Conservation (phyloP, 1,284 basidiomycete genomes). For the Pulchroboletus neoregius region DNA sequence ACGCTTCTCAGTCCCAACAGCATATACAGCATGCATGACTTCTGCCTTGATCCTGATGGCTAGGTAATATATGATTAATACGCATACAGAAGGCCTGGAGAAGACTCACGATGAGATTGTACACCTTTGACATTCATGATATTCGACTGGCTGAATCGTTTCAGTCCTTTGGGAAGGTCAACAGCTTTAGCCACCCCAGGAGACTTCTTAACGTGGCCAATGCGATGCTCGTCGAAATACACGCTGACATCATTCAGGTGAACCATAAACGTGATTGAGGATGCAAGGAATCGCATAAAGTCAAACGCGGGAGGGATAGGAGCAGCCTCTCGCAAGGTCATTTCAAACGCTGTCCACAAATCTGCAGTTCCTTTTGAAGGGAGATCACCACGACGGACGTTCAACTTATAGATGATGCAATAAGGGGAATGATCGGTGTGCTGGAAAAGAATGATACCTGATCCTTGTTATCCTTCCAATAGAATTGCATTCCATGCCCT, state of each 20-base stretch:
- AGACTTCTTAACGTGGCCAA: conserved; percentile 74
- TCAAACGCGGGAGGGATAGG: conserved; percentile 84
- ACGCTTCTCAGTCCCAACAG: conserved; percentile 64
- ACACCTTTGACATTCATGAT: conserved; percentile 25
- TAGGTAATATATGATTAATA: conserved; percentile 18
- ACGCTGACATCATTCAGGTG: conserved; percentile 75
- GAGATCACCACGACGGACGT: conserved; percentile 71
- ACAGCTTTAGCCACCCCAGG: conserved; percentile 56
- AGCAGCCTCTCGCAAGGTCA: conserved; percentile 81
- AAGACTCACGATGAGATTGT: conserved; percentile 23
- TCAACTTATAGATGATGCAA: conserved; percentile 44
- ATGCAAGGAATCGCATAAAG: conserved; percentile 86
- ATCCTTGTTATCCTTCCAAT: conserved; percentile 93
- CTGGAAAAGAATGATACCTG: conserved; percentile 42
- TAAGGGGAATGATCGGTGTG: conserved; percentile 3
- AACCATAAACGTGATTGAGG: conserved; percentile 93
- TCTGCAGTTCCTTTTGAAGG: conserved; percentile 40
- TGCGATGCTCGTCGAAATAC: conserved; percentile 74
- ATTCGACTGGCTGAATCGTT: conserved; percentile 17
- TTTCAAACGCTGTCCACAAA: conserved; percentile 88
- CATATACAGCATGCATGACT: conserved; percentile 80
- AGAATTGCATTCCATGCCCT: conserved; percentile 94
- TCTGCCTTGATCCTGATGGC: conserved; percentile 80
- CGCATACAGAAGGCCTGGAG: not conserved
- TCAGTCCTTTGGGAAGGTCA: conserved; percentile 41